Base-by-base conservation (phyloP, 306 rosid genomes). In the Prunus kanzakura region DNA sequence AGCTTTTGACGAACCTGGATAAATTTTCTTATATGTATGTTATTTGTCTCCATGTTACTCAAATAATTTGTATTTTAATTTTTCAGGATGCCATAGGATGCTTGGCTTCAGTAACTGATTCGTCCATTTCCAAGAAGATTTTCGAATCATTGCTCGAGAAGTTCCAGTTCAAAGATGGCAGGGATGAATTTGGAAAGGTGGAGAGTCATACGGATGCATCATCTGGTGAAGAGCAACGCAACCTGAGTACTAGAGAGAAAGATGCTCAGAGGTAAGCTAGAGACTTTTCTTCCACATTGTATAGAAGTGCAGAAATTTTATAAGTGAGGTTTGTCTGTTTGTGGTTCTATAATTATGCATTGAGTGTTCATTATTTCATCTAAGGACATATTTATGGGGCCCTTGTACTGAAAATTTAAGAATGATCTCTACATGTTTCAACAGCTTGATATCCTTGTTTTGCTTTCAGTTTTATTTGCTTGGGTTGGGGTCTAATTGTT, bases 41-140 rank as follows among this genome's bases (percentile, higher is more conserved):
- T 71, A 8, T n/a, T 71, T 54, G 54, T 51, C 29, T 30, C 9
- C 29, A 2, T 76, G 25, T 38, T 13, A 66, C 30, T 68, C 51
- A 58, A 8, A 71, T 63, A 16, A 8, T 72, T 12, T 32, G 27
- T 69, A 7, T 65, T 49, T 56, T 35, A 22, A 13, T 57, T 66
- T 78, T 88, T 71, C 87, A 94, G 98, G 92, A 85, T 83, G 92
- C 96, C 57, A 86, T 94, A 80, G 85, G 91, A 80, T 92, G 97
- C 86, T 82, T 94, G 84, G 96, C 95, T 78, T 92, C 93, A 22
- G 83, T 94, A 64, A 75, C 89, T 23, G 96, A 92, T 91, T 85
- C 98, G 67, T 84, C 90, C 63, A 69, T 85, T 58, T 76, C 80
- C 72, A 85, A 88, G 85, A 86, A 80, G 63, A 75, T 84, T 55